phyloP scores from a whole-genome alignment of 2,329 filamentous ascomycete species.

The Byssochlamys sp. region DNA sequence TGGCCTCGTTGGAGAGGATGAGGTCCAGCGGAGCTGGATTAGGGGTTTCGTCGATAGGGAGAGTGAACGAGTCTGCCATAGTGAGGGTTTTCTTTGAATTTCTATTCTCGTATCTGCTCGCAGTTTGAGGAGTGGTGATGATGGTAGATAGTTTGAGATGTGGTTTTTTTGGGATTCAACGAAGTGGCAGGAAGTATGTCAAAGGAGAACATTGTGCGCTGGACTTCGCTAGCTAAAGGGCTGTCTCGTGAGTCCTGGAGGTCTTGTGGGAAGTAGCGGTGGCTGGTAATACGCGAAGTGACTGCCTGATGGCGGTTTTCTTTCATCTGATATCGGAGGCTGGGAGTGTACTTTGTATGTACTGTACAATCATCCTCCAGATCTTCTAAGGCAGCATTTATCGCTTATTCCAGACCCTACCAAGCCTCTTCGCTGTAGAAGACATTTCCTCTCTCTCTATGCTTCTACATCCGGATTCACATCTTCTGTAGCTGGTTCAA shows the following conservation, averaged over 20 bases:
- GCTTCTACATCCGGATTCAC: neutral
- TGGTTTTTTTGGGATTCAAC: neutral
- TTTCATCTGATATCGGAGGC: neutral
- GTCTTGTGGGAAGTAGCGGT: neutral
- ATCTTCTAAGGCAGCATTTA: neutral
- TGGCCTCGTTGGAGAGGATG: neutral
- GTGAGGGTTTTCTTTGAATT: neutral
- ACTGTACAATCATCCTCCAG: neutral
- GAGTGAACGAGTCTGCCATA: neutral
- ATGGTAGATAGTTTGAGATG: neutral
- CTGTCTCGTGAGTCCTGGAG: neutral
- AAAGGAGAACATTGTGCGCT: neutral
- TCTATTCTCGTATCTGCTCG: neutral
- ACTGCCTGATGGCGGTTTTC: neutral
- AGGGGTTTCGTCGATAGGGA: neutral
- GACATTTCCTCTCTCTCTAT: neutral
- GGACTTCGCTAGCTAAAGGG: neutral
- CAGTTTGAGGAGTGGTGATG: neutral
- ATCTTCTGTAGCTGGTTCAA: constrained; percentile 8
- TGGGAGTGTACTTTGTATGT: neutral
- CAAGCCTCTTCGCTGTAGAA: neutral
- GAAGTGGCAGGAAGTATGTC: neutral
- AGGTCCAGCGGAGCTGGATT: neutral
- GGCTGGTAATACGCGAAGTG: neutral
- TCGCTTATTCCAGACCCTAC: neutral